Evolutionary conservation across 805 yeast genomes (phyloP), one percentile per base, ranked within the genome.

Genomic region (Candida alai): DNA sequence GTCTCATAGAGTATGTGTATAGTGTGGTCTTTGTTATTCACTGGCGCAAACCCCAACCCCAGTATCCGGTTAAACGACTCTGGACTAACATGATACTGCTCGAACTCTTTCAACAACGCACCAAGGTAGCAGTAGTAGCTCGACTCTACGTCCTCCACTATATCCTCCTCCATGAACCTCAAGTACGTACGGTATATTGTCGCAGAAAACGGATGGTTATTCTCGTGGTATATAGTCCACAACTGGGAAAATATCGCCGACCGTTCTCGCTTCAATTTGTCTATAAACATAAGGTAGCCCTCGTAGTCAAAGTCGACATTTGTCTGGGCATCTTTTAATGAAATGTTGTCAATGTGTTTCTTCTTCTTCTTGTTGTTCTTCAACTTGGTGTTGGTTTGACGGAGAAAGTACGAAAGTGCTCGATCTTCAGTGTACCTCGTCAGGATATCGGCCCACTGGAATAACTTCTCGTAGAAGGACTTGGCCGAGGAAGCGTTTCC

Each of bases 291-390:
- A 39, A 64, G 43, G 44, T 48, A 66, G 4, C 61, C 58, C 38
- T 62, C 64, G 41, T 62, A 62, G 40, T 66, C 68, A 35, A 66
- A 66, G 29, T 62, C 51, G 3, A 53, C 58, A 37, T 58, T 47
- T 25, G 52, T 45, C 32, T 58, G 54, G 1, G 60, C 61, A 24
- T 57, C 62, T 6, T 39, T 42, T 12, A 60, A 43, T 2, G 55
- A 31, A 0, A 28, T 15, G 19, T 13, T 32, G 8, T 12, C 15
- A n/a, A 6, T 19, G 20, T 19, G 10, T 17, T 16, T 12, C 34
- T 20, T 15, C 12, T 23, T 28, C n/a, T 21, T n/a, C 29, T 23
- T 32, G 23, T 15, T 19, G 3, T 12, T 12, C 3, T 11, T 11
- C 17, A 10, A 4, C 18, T 25, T 33, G 31, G 42, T 40, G 5